Evolutionary conservation across 1,139 yeast species (phyloP).

Genomic region (Magnusiomyces magnusii): DNA sequence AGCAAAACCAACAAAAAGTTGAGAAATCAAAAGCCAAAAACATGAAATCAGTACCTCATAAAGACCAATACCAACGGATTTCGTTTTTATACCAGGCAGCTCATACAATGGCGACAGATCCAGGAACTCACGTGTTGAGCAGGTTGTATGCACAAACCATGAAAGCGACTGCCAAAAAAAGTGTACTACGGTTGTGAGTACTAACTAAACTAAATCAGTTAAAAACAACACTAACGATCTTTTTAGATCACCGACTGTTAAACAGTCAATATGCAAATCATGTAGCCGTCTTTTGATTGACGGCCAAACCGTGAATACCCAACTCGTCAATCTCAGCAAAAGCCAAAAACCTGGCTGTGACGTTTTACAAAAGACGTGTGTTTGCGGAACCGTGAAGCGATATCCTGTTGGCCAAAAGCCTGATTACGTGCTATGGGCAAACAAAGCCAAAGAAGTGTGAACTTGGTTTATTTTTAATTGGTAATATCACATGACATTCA

Average conservation of each 20-base stretch:
- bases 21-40: neutral
- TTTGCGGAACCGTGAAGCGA: neutral
- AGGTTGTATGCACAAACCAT: conserved; percentile 38
- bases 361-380: conserved; percentile 1
- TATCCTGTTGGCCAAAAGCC: conserved; percentile 4
- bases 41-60: conserved; percentile 35
- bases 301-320: neutral
- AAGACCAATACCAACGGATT: conserved; percentile 52
- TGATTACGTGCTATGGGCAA: conserved; percentile 1
- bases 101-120: conserved; percentile 24
- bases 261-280: conserved; percentile 2
- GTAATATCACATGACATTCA: no score
- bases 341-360: neutral
- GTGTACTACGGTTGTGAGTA: conserved; percentile 46
- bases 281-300: neutral
- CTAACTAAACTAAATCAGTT: no score
- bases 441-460: neutral
- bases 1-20: neutral
- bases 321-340: neutral
- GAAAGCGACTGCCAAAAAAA: conserved; percentile 49
- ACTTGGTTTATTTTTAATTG: no score
- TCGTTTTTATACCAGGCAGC: conserved; percentile 52
- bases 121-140: conserved; percentile 24
- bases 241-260: conserved; percentile 2
- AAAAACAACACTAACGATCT: neutral